Evolutionary conservation across 352 stramenopile species (phyloP), one percentile per base, ranked within the genome.

Genomic region (Thraustochytrium sp.): DNA sequence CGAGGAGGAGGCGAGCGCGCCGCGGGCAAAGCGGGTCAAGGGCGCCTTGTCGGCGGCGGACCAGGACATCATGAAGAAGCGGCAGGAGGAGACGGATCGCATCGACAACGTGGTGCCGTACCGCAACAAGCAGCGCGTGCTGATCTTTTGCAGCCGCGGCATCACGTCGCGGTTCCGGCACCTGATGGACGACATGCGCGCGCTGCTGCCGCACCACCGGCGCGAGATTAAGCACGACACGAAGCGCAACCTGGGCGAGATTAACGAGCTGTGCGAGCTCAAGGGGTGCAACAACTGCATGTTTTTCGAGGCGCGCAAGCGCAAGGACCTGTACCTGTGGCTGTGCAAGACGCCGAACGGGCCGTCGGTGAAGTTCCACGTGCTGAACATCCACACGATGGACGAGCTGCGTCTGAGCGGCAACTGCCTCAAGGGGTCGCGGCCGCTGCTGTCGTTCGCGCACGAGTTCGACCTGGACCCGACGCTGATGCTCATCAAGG

Each of bases 331-430:
- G 38, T 99, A 99, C 90, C 92, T 99, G 87, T 99, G 97, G 96
- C 86, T 99, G 23, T 96, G 93, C 74, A 93, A 95, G 82, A 95
- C 96, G 11, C 91, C 94, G n/a, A 92, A 93, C 23, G 97, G 97
- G 48, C 97, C 97, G 34, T 97, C 92, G 42, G 93, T 93, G 78
- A 98, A 98, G 86, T 99, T 99, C 88, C 94, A 98, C 80, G 91
- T 99, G 48, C 93, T 97, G 49, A 99, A 99, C 87, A 89, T 99
- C 82, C 97, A 99, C 90, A 99, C 97, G 36, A 99, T 99, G 96
- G 97, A 99, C 87, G 97, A 99, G 89, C 89, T 99, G 51, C 97
- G 97, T 89, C 92, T 99, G 85, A 99, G 96, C 36, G 97, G 97
- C 65, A 99, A 99, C 87, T 98, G 95, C 76, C 93, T 99, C 80